These are phyloP conservation scores for Evernia prunastri DNA, from an alignment of 495 filamentous ascomycete genomes.

Conservation along the genomic window DNA sequence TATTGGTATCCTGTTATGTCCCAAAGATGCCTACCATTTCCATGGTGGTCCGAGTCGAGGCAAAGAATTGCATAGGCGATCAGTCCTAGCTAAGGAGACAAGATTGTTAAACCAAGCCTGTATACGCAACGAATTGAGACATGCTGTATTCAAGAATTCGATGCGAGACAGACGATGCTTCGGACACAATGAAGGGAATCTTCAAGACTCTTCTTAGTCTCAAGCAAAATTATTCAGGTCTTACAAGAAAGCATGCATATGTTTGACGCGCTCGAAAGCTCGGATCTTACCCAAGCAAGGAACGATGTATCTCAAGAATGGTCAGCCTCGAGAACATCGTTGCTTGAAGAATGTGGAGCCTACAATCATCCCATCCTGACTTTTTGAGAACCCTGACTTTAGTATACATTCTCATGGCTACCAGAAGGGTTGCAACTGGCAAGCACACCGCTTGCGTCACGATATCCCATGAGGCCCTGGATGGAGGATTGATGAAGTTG, in stretches of 20 bases:
- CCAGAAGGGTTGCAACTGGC: slow-evolving; percentile 15
- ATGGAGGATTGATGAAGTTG: slow-evolving; percentile 18
- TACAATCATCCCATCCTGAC: slow-evolving; percentile 23
- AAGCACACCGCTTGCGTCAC: slow-evolving; percentile 19
- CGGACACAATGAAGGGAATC: neutral
- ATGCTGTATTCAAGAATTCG: neutral
- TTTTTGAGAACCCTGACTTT: slow-evolving; percentile 12
- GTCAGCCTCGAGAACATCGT: neutral
- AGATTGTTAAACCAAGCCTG: neutral
- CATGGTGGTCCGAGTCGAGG: slow-evolving; percentile 14
- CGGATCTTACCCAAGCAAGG: slow-evolving; percentile 31
- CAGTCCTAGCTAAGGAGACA: slow-evolving; percentile 2
- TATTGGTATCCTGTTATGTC: slow-evolving; percentile 25
- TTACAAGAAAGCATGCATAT: neutral
- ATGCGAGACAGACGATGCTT: neutral
- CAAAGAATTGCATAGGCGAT: slow-evolving; percentile 5
- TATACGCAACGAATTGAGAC: neutral
- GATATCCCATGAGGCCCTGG: slow-evolving; percentile 11
- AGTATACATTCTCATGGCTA: slow-evolving; percentile 21
- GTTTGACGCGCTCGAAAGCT: neutral
- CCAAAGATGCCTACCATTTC: slow-evolving; percentile 33
- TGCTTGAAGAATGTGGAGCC: neutral
- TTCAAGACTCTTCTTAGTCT: neutral
- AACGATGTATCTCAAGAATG: slow-evolving; percentile 29
- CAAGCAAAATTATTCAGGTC: neutral